Evolutionary conservation across 176 grass and related monocot genomes (phyloP), one percentile per base, ranked within the genome.

Genomic region (bread wheat (Triticum aestivum)): DNA sequence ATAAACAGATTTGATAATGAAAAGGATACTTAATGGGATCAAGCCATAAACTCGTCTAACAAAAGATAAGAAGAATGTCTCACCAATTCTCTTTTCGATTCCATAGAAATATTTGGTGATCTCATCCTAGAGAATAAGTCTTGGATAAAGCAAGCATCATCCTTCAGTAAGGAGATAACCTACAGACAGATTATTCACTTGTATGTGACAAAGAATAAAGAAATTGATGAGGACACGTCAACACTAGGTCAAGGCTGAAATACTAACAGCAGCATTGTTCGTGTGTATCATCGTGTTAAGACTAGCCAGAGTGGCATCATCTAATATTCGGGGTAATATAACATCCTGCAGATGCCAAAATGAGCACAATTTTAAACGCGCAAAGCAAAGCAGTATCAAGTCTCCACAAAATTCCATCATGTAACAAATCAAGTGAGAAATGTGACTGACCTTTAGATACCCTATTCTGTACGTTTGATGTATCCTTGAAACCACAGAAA

Each of bases 381-480:
- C 59, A 75, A 85, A 58, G 65, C 61, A 81, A 62, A 79, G 15
- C 32, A 88, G 83, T 65, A 81, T 12, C 35, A 69, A 56, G 6
- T 59, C 21, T 59, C 56, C 56, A 59, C 69, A 87, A 35, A 71
- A 59, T 45, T 20, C 18, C 71, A 82, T 38, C 30, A 58, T 11
- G 52, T 27, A 88, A 4, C 79, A 38, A 37, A 41, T 20, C 12
- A 87, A 87, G 54, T 80, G 17, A 32, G 38, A 76, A 65, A 12
- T 21, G 42, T 38, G 10, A 72, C 72, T 85, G 64, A 99, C 97
- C 97, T 99, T 99, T 35, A 99, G 81, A 87, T 99, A 99, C 52
- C 97, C 92, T 94, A 99, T 84, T 94, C 94, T 93, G 76, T 96
- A 99, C 58, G 94, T 94, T 78, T 97, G 97, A 91, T 99, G 97